phyloP scores from a whole-genome alignment of 441 rosid genomes.

The Cnidoscolus chayamansa region DNA sequence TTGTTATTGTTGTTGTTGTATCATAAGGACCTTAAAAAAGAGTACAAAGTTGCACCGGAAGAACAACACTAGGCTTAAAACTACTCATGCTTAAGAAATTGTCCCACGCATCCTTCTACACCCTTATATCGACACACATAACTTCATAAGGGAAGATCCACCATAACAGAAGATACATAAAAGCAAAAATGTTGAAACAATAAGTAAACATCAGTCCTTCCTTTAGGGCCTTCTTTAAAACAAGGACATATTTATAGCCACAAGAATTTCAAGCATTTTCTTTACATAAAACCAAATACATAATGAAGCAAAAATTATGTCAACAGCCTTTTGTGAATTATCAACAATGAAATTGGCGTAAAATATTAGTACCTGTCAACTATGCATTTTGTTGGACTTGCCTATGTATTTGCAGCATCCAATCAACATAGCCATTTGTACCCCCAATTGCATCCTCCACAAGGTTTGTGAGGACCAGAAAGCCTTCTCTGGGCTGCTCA shows the following conservation, averaged over 20 bases:
- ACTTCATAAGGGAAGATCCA: neutral
- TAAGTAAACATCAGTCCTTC: neutral
- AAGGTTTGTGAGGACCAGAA: slow-evolving; percentile 73
- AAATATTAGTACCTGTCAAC: slow-evolving; percentile 39
- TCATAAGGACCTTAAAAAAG: neutral
- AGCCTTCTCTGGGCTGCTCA: slow-evolving; percentile 94
- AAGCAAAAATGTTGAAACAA: neutral
- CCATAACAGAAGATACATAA: neutral
- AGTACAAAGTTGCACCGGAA: neutral
- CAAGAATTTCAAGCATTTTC: neutral
- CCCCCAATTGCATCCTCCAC: slow-evolving; percentile 83
- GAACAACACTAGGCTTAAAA: neutral
- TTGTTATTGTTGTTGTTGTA: too few species aligned
- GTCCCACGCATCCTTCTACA: too few species aligned
- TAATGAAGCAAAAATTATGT: neutral
- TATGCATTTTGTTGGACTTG: slow-evolving; percentile 77
- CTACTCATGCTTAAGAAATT: too few species aligned
- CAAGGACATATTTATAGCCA: neutral
- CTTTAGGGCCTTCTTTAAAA: neutral
- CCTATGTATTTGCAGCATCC: slow-evolving; percentile 78
- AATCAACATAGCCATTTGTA: slow-evolving; percentile 68
- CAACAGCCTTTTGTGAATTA: neutral
- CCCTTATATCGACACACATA: neutral
- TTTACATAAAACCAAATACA: neutral
- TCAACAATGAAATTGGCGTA: neutral